These are phyloP conservation scores for Camelina hispida DNA, from an alignment of 345 rosid genomes.

Conservation along the genomic window DNA sequence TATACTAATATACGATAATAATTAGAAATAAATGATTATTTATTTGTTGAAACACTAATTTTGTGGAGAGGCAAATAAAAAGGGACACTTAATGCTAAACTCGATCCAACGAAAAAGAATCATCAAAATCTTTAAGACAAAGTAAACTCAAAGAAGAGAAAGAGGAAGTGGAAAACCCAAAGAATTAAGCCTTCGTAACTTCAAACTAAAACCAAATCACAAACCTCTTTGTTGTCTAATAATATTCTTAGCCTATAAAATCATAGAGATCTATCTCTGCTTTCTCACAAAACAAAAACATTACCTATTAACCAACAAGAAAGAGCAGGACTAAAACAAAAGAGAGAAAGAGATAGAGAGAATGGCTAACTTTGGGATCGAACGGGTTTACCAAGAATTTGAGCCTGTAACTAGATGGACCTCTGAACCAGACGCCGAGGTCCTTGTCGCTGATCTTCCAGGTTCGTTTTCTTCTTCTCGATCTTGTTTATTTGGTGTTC, in stretches of 20 bases:
- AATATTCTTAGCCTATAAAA: slow-evolving; percentile 39
- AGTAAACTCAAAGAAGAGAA: slow-evolving; percentile 41
- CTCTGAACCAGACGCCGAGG: slow-evolving; percentile 44
- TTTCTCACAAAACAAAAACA: slow-evolving; percentile 33
- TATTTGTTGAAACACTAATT: slow-evolving; percentile 13
- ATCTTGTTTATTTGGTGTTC: slow-evolving; percentile 29
- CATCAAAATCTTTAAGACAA: slow-evolving; percentile 42
- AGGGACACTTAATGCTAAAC: slow-evolving; percentile 25
- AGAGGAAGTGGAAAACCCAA: slow-evolving; percentile 45
- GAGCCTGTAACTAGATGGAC: slow-evolving; percentile 44
- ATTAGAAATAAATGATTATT: background rate
- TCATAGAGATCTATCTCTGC: slow-evolving; percentile 24
- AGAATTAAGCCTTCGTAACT: slow-evolving; percentile 43
- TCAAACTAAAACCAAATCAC: slow-evolving; percentile 40
- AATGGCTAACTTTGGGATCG: slow-evolving; percentile 39
- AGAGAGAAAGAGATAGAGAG: background rate
- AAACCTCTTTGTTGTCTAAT: slow-evolving; percentile 20
- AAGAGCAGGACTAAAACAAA: slow-evolving; percentile 13
- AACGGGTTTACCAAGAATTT: slow-evolving; percentile 40
- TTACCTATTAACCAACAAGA: slow-evolving; percentile 28
- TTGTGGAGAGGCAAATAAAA: slow-evolving; percentile 25
- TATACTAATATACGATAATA: background rate
- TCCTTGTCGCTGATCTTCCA: slow-evolving; percentile 48
- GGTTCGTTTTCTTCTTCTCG: slow-evolving; percentile 37
- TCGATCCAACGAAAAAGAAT: slow-evolving; percentile 46